phyloP scores from a whole-genome alignment of 73 alveolate species.

The Symbiodinium natans region DNA sequence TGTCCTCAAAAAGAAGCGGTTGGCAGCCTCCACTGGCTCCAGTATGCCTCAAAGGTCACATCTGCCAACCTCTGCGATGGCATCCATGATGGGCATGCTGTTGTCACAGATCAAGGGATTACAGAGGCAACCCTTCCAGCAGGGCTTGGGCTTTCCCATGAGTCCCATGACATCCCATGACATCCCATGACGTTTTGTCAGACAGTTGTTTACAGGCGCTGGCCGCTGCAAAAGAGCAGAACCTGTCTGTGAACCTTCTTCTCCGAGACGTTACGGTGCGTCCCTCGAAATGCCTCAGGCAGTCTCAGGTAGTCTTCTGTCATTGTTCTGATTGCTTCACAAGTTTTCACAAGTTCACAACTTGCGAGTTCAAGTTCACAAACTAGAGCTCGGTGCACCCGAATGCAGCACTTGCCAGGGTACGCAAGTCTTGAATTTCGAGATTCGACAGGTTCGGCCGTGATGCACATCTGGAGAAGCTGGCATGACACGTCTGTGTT shows the following conservation, averaged over 20 bases:
- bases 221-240: not conserved
- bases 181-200: not conserved
- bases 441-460: conserved; percentile 44
- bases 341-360: not conserved
- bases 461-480: too few species aligned
- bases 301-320: too few species aligned
- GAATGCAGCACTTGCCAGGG: not conserved
- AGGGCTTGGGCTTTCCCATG: not conserved
- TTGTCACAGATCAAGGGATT: conserved; percentile 57
- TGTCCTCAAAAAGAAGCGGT: too few species aligned
- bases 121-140: conserved; percentile 5
- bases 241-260: not conserved
- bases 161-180: not conserved
- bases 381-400: too few species aligned
- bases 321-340: too few species aligned
- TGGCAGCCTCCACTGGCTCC: too few species aligned
- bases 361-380: too few species aligned
- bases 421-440: conserved; percentile 37
- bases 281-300: too few species aligned
- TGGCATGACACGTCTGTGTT: too few species aligned
- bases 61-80: conserved; percentile 24
- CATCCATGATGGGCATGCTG: conserved; percentile 60
- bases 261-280: conserved; percentile 64
- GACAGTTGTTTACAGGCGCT: not conserved
- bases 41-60: not conserved